Evolutionary conservation across 2,329 filamentous ascomycete species (phyloP).

Genomic region (Lachnellula subtilissima): DNA sequence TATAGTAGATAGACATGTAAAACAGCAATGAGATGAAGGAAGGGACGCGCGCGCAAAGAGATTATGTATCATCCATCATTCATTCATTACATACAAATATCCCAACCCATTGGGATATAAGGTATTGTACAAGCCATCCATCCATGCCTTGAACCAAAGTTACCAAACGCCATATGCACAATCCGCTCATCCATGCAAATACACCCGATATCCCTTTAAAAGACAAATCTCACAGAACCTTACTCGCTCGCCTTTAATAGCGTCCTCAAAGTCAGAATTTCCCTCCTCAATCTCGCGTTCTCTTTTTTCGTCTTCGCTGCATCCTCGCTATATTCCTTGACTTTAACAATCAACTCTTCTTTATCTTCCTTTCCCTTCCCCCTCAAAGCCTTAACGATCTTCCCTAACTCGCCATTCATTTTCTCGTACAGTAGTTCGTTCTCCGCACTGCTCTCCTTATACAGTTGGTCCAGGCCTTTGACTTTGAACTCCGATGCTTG

Average conservation of each 20-base stretch:
- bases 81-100: constrained; percentile 4
- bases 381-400: constrained; percentile 71
- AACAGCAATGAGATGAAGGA: background rate
- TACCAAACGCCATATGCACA: background rate
- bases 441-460: constrained; percentile 81
- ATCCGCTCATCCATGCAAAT: background rate
- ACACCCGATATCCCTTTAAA: background rate
- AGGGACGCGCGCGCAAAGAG: background rate
- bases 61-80: background rate
- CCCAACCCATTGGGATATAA: background rate
- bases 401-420: constrained; percentile 86
- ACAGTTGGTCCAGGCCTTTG: constrained; percentile 79
- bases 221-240: background rate
- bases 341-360: constrained; percentile 66
- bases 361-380: constrained; percentile 71
- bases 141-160: background rate
- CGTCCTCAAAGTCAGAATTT: constrained; percentile 52
- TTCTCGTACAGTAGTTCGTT: constrained; percentile 89
- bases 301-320: constrained; percentile 74
- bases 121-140: background rate
- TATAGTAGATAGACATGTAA: background rate
- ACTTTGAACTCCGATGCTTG: constrained; percentile 72
- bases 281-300: constrained; percentile 75
- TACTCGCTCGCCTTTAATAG: constrained; percentile 19
- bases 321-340: constrained; percentile 75